Evolutionary conservation across 2,329 filamentous ascomycete species (phyloP), one percentile per base, ranked within the genome.

Genomic region (Claviceps digitariae): DNA sequence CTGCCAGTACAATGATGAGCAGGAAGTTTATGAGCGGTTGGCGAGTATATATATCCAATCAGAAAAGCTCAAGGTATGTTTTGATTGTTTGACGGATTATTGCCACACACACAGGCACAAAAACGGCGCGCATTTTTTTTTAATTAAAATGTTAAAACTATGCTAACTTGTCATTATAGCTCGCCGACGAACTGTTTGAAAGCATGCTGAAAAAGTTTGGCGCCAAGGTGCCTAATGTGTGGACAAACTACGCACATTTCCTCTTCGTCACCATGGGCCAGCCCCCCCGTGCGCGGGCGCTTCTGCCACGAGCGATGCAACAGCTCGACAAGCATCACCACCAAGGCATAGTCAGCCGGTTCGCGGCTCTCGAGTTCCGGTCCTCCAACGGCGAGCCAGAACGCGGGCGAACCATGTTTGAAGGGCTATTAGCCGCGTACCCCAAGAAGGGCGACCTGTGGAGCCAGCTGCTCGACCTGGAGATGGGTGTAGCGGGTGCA

Each of bases 41-140:
- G 86, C 87, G 55, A 95, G 87, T 70, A 96, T 96, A 66, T 96
- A 94, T 72, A 95, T 97, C 61, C 87, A 93, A 65, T 90, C 90
- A 29, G 83, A 84, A 62, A 95, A 94, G 74, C 76, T 83, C 62
- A 81, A 85, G 68, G 88, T 90, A 82, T 75, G 83, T 17, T 61
- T 45, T 29, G n/a, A n/a, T n/a, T n/a, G n/a, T n/a, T n/a, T n/a
- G n/a, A n/a, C n/a, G n/a, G n/a, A n/a, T n/a, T n/a, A n/a, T n/a
- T n/a, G n/a, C n/a, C n/a, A n/a, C n/a, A n/a, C n/a, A n/a, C n/a
- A n/a, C n/a, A n/a, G n/a, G n/a, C n/a, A n/a, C n/a, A n/a, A n/a
- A n/a, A n/a, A n/a, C n/a, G n/a, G n/a, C n/a, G n/a, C n/a, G n/a
- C n/a, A n/a, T n/a, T n/a, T n/a, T n/a, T n/a, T n/a, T n/a, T n/a